Evolutionary conservation across 805 yeast genomes (phyloP).

Genomic region (Candida alai): DNA sequence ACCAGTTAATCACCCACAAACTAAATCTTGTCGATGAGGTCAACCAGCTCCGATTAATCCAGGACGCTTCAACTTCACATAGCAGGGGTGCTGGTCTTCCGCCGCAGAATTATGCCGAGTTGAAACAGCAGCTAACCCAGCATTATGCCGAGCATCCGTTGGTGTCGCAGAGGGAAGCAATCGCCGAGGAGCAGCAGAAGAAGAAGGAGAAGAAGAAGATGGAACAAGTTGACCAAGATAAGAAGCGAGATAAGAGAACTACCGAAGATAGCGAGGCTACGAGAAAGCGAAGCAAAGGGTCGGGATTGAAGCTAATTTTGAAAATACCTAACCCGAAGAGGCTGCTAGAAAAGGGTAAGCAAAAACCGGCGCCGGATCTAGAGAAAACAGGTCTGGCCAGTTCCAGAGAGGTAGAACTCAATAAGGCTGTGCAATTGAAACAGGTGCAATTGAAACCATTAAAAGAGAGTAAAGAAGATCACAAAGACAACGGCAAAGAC

Average conservation of each 20-base stretch:
- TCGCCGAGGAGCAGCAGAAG: constrained; percentile 24
- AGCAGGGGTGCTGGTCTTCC: no score
- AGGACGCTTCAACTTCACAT: no score
- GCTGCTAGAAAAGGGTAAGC: constrained; percentile 1
- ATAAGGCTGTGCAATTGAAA: not conserved
- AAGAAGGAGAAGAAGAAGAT: constrained; percentile 5
- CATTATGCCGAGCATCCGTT: constrained; percentile 36
- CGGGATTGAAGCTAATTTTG: constrained; percentile 15
- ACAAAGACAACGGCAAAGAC: constrained; percentile 7
- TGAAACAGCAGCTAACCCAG: constrained; percentile 26
- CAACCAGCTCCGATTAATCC: constrained; percentile 21
- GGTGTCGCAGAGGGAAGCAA: constrained; percentile 35
- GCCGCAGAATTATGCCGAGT: constrained; percentile 16
- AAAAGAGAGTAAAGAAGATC: constrained; percentile 8
- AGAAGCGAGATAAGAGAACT: no score
- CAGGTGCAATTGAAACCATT: constrained; percentile 1
- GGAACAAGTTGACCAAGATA: not conserved
- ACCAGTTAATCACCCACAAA: constrained; percentile 30
- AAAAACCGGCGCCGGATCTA: not conserved
- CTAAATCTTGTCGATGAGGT: constrained; percentile 22
- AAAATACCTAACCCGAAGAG: constrained; percentile 11
- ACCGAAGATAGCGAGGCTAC: constrained; percentile 1
- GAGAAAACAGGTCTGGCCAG: no score
- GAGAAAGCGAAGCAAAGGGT: constrained; percentile 1
- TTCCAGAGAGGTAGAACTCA: no score